A percentile compares a stretch with the other conserved stretches of the same genome.
These are phyloP conservation scores for Lodderomyces parapsilosis DNA, from an alignment of 1,139 yeast genomes.

Conservation along the genomic window DNA sequence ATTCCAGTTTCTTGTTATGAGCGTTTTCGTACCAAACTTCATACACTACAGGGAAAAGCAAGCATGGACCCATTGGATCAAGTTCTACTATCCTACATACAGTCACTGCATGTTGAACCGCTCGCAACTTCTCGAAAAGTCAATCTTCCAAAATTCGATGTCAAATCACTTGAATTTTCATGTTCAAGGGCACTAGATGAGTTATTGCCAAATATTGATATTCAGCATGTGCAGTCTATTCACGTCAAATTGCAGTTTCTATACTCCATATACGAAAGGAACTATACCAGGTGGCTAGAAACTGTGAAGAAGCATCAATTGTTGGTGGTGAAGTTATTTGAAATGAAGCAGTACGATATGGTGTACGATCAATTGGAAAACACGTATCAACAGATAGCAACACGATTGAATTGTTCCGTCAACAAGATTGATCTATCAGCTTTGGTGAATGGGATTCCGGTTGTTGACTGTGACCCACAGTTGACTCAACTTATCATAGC, in stretches of 20 bases:
- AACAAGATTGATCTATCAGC: not conserved
- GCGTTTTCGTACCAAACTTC: no score
- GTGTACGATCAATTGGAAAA: constrained; percentile 16
- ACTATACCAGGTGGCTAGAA: constrained; percentile 10
- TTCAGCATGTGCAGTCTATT: constrained; percentile 15
- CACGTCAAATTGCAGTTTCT: constrained; percentile 15
- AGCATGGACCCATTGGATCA: constrained; percentile 8
- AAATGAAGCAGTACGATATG: constrained; percentile 18
- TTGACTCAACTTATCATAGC: constrained; percentile 26
- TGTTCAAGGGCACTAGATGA: constrained; percentile 9
- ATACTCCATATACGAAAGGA: constrained; percentile 9
- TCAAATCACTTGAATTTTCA: constrained; percentile 13
- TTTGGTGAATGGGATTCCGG: constrained; percentile 12
- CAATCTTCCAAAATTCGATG: constrained; percentile 12
- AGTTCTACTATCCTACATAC: constrained; percentile 11
- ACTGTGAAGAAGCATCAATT: constrained; percentile 29
- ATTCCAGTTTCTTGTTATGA: no score
- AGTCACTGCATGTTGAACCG: constrained; percentile 9
- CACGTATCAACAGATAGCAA: constrained; percentile 8
- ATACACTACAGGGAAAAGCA: not conserved
- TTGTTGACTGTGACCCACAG: constrained; percentile 11
- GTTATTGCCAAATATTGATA: constrained; percentile 2
- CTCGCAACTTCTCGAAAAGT: constrained; percentile 12
- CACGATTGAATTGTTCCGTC: not conserved
- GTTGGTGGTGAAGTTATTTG: constrained; percentile 28